These are phyloP conservation scores for Hemisphaericaspora subhashii DNA, from an alignment of 1,139 yeast species.

Conservation along the genomic window DNA sequence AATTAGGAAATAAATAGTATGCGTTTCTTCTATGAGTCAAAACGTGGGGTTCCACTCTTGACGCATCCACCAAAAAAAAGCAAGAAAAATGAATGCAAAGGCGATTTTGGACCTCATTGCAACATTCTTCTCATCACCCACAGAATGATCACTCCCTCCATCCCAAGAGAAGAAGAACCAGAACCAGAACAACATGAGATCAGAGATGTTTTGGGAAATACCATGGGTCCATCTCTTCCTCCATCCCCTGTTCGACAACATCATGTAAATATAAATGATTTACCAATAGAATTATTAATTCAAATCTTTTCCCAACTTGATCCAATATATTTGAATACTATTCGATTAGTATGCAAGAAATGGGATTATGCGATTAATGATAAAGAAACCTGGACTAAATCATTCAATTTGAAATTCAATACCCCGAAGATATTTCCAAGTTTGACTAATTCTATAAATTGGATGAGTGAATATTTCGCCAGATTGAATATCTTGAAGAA, in stretches of 20 bases:
- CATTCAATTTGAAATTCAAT: conserved; percentile 50
- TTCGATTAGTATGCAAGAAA: conserved; percentile 53
- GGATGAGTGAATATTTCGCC: conserved; percentile 56
- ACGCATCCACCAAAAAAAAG: background rate
- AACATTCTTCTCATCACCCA: background rate
- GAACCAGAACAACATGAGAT: conserved; percentile 8
- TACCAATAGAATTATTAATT: conserved; percentile 62
- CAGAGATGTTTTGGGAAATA: conserved; percentile 23
- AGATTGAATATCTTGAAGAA: conserved; percentile 42
- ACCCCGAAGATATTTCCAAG: conserved; percentile 52
- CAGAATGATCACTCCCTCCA: background rate
- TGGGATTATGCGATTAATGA: conserved; percentile 57
- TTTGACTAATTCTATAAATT: conserved; percentile 50
- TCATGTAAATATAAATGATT: conserved; percentile 26
- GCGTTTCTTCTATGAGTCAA: background rate
- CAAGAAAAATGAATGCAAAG: conserved; percentile 2
- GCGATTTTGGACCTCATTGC: background rate
- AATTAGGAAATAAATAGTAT: conserved; percentile 2
- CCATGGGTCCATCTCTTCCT: conserved; percentile 8
- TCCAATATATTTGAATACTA: conserved; percentile 48
- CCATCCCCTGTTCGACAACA: background rate
- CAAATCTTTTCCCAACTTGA: conserved; percentile 57
- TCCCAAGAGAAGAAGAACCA: conserved; percentile 3
- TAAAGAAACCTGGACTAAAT: conserved; percentile 60
- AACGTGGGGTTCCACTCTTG: conserved; percentile 1